Conservation (phyloP, 306 rosid genomes). For the Gillenia trifoliata region DNA sequence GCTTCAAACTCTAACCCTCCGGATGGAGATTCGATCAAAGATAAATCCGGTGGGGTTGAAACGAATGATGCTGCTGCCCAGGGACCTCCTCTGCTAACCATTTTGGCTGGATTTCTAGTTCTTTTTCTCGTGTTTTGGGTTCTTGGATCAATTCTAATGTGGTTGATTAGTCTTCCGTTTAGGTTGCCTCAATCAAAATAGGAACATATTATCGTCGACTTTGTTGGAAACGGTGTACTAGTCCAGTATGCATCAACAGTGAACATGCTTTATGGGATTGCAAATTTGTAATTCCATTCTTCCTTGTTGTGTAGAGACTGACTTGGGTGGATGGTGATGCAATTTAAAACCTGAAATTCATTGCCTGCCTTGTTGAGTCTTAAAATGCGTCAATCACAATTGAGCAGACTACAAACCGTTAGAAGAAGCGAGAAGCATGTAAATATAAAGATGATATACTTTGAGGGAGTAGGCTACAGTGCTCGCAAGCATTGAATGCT, state of each 20-base stretch:
- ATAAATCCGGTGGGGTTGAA: slow-evolving; percentile 24
- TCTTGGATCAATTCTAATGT: slow-evolving; percentile 35
- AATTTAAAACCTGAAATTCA: neutral
- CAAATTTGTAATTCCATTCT: neutral
- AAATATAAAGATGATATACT: too few relatives aligned
- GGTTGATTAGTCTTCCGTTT: slow-evolving; percentile 48
- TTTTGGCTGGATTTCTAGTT: slow-evolving; percentile 58
- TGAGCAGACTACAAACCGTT: too few relatives aligned
- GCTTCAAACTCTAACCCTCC: slow-evolving; percentile 42
- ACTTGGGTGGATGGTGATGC: neutral
- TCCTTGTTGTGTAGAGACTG: neutral
- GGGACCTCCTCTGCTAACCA: slow-evolving; percentile 78
- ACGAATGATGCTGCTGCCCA: slow-evolving; percentile 18
- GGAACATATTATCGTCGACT: neutral
- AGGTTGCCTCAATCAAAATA: slow-evolving; percentile 33
- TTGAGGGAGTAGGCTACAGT: too few relatives aligned
- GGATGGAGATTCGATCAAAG: slow-evolving; percentile 23
- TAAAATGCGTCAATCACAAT: too few relatives aligned
- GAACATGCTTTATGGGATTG: neutral
- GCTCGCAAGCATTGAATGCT: too few relatives aligned
- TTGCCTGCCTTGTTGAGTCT: neutral
- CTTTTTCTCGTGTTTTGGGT: slow-evolving; percentile 41
- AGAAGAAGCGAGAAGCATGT: too few relatives aligned
- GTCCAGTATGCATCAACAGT: neutral
- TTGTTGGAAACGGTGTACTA: neutral